phyloP scores from a whole-genome alignment of 2,329 filamentous ascomycete genomes.

The Talaromyces rugulosus region DNA sequence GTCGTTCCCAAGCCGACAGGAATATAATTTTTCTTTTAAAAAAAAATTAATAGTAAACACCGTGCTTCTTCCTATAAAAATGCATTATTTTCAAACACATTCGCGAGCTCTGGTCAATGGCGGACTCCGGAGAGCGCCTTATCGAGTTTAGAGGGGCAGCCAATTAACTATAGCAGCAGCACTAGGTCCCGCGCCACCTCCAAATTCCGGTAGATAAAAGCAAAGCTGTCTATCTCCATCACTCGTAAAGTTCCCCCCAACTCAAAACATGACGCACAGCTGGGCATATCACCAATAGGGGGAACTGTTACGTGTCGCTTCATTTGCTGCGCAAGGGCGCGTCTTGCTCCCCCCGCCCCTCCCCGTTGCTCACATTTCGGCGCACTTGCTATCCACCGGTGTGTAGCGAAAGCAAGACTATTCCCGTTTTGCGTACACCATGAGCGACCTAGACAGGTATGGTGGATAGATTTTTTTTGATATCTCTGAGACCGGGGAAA shows the following conservation, averaged over 20 bases:
- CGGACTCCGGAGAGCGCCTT: background rate
- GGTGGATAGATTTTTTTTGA: background rate
- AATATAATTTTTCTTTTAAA: background rate
- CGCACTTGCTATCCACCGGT: background rate
- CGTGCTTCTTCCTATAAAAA: too few species aligned
- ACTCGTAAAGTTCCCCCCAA: background rate
- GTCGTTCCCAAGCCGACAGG: background rate
- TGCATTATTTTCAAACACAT: background rate
- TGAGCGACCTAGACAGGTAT: constrained; percentile 94
- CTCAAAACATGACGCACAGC: constrained; percentile 1
- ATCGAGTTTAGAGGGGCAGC: background rate
- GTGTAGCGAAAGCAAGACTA: background rate
- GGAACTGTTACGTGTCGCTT: background rate
- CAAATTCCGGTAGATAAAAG: background rate
- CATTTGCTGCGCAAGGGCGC: constrained; percentile 2
- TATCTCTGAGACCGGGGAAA: background rate
- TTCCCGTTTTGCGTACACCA: constrained; percentile 38
- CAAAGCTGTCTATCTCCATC: background rate
- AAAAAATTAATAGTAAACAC: background rate
- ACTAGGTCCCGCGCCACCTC: constrained; percentile 9
- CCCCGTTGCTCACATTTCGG: background rate
- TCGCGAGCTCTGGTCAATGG: background rate
- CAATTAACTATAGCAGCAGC: background rate
- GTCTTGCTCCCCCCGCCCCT: background rate
- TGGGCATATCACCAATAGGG: constrained; percentile 1